These are phyloP conservation scores for Tephrocybe sp. DNA, from an alignment of 768 basidiomycete genomes.

Conservation along the genomic window DNA sequence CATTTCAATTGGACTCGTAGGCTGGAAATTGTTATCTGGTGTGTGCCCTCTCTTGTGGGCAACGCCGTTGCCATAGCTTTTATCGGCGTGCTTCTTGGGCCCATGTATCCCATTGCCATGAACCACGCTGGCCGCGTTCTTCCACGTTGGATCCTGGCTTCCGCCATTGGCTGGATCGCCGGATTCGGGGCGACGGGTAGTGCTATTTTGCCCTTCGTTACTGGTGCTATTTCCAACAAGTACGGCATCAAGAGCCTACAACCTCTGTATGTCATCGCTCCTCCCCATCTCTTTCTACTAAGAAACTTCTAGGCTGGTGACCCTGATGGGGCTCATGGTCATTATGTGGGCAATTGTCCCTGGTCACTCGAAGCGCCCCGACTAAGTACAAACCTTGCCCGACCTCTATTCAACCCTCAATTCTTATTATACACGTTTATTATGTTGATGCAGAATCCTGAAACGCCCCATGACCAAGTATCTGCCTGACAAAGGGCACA, in stretches of 20 bases:
- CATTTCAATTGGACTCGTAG: constrained; percentile 11
- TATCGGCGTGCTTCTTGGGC: constrained; percentile 70
- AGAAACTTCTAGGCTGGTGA: constrained; percentile 41
- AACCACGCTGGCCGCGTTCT: constrained; percentile 68
- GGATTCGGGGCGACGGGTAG: constrained; percentile 72
- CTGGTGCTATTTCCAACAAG: constrained; percentile 63
- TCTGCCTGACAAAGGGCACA: too few species aligned
- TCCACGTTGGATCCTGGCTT: constrained; percentile 68
- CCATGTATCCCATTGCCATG: constrained; percentile 75
- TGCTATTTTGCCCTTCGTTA: constrained; percentile 70
- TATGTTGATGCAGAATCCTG: too few species aligned
- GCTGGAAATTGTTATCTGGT: constrained; percentile 63
- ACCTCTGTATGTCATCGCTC: constrained; percentile 48
- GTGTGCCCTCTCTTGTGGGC: constrained; percentile 62
- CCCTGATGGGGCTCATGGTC: constrained; percentile 61
- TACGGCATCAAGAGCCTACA: constrained; percentile 62
- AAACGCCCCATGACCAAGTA: too few species aligned
- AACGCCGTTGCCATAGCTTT: constrained; percentile 63
- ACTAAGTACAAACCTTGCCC: too few species aligned
- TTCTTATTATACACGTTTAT: too few species aligned
- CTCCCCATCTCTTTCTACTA: background rate
- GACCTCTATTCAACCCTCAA: too few species aligned
- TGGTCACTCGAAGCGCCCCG: too few species aligned
- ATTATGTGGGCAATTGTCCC: constrained; percentile 58
- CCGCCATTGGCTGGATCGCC: constrained; percentile 68